These are phyloP conservation scores for Xerocomus brunneocitrinus DNA, from an alignment of 768 basidiomycete genomes.

Conservation along the genomic window DNA sequence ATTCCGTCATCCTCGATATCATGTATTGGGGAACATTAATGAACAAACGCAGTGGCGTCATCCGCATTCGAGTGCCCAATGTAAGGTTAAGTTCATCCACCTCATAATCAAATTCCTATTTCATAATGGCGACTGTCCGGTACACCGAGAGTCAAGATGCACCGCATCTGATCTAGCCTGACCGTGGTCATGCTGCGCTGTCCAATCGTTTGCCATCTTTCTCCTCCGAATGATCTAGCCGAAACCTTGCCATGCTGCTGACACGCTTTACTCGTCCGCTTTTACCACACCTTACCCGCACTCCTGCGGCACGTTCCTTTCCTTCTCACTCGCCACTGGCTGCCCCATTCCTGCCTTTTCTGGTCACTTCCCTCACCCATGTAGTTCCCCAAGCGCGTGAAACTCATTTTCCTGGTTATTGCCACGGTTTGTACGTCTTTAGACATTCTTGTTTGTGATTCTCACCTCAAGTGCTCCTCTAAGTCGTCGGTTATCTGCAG, in stretches of 20 bases:
- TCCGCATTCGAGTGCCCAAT: conserved; percentile 26
- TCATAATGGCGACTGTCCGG: conserved; percentile 34
- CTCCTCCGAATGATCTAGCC: conserved; percentile 48
- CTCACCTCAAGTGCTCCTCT: conserved; percentile 20
- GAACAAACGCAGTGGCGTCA: conserved; percentile 30
- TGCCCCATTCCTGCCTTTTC: conserved; percentile 56
- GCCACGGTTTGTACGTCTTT: conserved; percentile 31
- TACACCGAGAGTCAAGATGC: conserved; percentile 26
- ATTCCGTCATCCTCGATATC: conserved; percentile 26
- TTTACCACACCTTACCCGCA: conserved; percentile 55
- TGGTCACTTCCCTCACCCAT: conserved; percentile 41
- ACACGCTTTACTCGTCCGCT: conserved; percentile 47
- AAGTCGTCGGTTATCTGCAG: conserved; percentile 27
- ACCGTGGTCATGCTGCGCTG: conserved; percentile 24
- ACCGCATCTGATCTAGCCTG: conserved; percentile 24
- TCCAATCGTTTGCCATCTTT: conserved; percentile 39
- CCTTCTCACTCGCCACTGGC: conserved; percentile 44
- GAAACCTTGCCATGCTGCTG: conserved; percentile 50
- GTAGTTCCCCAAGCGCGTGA: conserved; percentile 26
- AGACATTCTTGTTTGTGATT: conserved; percentile 24
- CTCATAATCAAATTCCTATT: conserved; percentile 42
- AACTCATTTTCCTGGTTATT: conserved; percentile 25
- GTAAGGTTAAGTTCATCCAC: conserved; percentile 37
- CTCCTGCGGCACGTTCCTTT: conserved; percentile 59
- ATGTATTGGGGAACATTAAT: conserved; percentile 33